Conservation (phyloP, 148 eudicot species). For the Nyssa sinensis region DNA sequence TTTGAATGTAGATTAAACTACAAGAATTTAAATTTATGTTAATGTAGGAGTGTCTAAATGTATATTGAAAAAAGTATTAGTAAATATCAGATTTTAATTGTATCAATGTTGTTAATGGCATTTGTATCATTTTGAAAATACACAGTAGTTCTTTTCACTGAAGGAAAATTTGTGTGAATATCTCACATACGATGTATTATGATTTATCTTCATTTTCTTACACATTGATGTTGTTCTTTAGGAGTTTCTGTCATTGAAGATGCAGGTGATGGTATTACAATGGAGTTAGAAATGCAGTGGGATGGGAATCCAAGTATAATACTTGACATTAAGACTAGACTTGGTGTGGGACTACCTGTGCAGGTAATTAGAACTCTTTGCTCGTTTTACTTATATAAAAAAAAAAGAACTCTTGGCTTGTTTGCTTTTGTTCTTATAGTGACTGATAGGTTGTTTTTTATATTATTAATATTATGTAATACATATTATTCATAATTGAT, state of each 20-base stretch:
- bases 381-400: too few species aligned
- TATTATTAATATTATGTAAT: not conserved
- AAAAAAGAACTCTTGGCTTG: too few species aligned
- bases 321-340: conserved; percentile 90
- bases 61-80: too few species aligned
- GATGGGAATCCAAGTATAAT: conserved; percentile 95
- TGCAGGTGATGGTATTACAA: conserved; percentile 71
- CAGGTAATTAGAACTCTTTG: conserved; percentile 50
- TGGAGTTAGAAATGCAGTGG: conserved; percentile 98
- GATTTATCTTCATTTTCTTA: not conserved
- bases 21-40: too few species aligned
- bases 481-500: not conserved
- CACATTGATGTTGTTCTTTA: conserved; percentile 22
- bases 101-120: not conserved
- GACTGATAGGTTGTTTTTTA: not conserved
- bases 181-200: not conserved
- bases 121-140: not conserved
- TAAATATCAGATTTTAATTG: too few species aligned
- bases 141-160: not conserved
- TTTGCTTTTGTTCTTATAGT: not conserved
- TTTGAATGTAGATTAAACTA: not conserved
- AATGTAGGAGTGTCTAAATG: too few species aligned
- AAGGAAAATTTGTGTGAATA: not conserved
- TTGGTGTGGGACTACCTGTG: conserved; percentile 87
- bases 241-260: conserved; percentile 84